Evolutionary conservation across 106 monocot species (phyloP), one percentile per base, ranked within the genome.

Genomic region (Allium cepa): DNA sequence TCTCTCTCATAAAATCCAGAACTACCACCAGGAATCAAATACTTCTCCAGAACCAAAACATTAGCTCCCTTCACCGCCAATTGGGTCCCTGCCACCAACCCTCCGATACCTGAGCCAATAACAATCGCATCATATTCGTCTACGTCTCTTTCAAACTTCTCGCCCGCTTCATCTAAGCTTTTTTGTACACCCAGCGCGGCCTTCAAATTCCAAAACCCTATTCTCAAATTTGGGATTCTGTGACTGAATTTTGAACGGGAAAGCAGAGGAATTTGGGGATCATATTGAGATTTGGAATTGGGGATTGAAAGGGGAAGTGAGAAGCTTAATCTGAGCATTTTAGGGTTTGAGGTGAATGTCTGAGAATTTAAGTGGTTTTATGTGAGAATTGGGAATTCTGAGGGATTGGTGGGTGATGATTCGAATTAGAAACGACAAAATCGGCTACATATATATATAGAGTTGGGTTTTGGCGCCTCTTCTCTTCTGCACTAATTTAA

Each of bases 21-120:
- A 77, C 97, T 97, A 9, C 97, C 97, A 3, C 97, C 97, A 7
- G 97, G 97, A 45, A 97, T 97, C 57, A 97, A 67, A 53, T 97
- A 97, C 82, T 97, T 97, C 89, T 97, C 97, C 26, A 97, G 80
- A 46, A 97, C 97, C 69, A 97, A 72, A 68, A 97, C 97, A 76
- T 74, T 76, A 9, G 92, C 97, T 22, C 97, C 97, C 82, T 97
- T 97, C 28, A 72, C 86, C 9, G 97, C 92, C 45, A 97, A 77
- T 84, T 97, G 97, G 76, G 97, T 97, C 10, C 75, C 97, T 28
- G 97, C 92, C 74, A 92, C 97, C 63, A 97, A 68, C 15, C 97
- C 97, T 1, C 97, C 97, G 17, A 97, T 97, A 55, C 97, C 97
- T 12, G 97, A 92, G 16, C 97, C 97, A 26, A 97, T 87, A 56